Conservation (phyloP, 495 filamentous ascomycete species). For the Durotheca rogersii region DNA sequence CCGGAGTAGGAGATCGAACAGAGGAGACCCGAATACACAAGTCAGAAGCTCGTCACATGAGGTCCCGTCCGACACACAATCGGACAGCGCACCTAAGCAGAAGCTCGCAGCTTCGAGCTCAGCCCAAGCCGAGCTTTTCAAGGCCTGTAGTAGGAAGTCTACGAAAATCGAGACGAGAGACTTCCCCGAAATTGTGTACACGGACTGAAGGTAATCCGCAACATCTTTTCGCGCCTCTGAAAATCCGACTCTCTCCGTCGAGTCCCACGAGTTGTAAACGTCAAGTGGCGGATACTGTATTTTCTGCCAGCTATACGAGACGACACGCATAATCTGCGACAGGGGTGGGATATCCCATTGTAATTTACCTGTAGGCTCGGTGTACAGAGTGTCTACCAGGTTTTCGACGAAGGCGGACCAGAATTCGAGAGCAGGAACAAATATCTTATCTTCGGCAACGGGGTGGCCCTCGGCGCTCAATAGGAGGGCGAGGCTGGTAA, state of each 20-base stretch:
- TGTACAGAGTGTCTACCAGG: conserved; percentile 44
- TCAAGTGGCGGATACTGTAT: conserved; percentile 58
- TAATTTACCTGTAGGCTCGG: conserved; percentile 25
- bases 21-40: conserved; percentile 63
- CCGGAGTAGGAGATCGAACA: conserved; percentile 63
- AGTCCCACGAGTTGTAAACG: conserved; percentile 63
- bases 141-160: conserved; percentile 58
- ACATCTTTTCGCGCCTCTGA: conserved; percentile 78
- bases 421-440: conserved; percentile 76
- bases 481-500: conserved; percentile 59
- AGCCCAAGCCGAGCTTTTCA: conserved; percentile 64
- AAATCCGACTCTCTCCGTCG: conserved; percentile 70
- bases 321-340: conserved; percentile 52
- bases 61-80: conserved; percentile 67
- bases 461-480: conserved; percentile 71
- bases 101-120: conserved; percentile 80
- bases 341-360: conserved; percentile 40
- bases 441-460: conserved; percentile 74
- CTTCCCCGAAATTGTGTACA: conserved; percentile 69
- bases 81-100: conserved; percentile 73
- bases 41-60: conserved; percentile 66
- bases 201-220: conserved; percentile 73
- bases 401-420: conserved; percentile 73
- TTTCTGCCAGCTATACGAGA: conserved; percentile 63
- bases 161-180: conserved; percentile 70